phyloP scores from a whole-genome alignment of 1,284 basidiomycete species.

The Wolfiporia cocos region DNA sequence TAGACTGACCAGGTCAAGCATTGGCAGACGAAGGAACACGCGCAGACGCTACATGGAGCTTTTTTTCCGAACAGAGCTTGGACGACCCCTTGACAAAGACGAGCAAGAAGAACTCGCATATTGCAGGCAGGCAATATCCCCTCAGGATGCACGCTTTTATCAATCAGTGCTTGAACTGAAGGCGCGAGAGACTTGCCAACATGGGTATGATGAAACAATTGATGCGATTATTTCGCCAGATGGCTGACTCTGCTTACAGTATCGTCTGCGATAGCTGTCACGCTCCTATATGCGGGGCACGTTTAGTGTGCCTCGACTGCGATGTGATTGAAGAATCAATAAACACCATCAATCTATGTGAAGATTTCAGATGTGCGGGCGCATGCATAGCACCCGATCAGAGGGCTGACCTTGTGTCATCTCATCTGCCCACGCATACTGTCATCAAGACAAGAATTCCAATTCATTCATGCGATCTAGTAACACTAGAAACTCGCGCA shows the following conservation, averaged over 20 bases:
- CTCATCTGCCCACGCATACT: constrained; percentile 1
- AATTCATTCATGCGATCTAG: background rate
- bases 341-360: background rate
- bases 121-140: background rate
- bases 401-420: background rate
- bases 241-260: background rate
- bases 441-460: background rate
- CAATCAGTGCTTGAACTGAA: background rate
- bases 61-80: background rate
- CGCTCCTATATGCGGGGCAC: background rate
- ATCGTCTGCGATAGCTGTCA: background rate
- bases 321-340: background rate
- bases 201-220: background rate
- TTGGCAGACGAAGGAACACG: background rate
- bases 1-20: background rate
- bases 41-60: background rate
- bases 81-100: background rate
- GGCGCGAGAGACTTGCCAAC: background rate
- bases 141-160: background rate
- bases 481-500: background rate
- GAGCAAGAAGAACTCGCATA: background rate
- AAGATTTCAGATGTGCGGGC: background rate
- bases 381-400: background rate
- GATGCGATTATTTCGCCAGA: background rate
- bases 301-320: background rate